Evolutionary conservation across 371 early-diverging fungal species (phyloP).

Genomic region (Circinella umbellata): DNA sequence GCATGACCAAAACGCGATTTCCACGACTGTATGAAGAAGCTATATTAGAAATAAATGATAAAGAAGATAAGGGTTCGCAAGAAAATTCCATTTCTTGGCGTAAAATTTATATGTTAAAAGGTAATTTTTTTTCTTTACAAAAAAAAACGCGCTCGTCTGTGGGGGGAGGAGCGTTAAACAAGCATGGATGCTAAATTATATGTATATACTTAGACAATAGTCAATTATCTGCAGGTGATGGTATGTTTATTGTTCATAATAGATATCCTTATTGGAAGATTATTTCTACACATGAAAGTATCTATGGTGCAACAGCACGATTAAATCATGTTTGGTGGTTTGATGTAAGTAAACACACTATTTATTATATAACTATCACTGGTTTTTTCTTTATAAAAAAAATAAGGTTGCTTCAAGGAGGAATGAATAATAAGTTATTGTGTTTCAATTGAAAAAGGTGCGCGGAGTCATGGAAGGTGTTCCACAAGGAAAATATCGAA

Average conservation of each 20-base stretch:
- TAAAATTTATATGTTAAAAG: slow-evolving; percentile 20
- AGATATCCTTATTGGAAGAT: slow-evolving; percentile 42
- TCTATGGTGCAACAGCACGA: slow-evolving; percentile 35
- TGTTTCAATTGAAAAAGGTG: slow-evolving; percentile 10
- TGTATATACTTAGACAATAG: slow-evolving; percentile 4
- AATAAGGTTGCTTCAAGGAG: no score
- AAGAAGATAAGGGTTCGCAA: background rate
- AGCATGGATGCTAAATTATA: background rate
- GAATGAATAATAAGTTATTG: no score
- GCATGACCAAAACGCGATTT: slow-evolving; percentile 11
- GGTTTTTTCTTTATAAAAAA: no score
- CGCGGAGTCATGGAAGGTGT: slow-evolving; percentile 23
- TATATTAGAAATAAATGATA: background rate
- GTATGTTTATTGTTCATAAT: slow-evolving; percentile 39
- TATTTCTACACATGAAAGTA: slow-evolving; percentile 26
- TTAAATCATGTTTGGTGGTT: slow-evolving; percentile 43
- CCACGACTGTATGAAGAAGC: background rate
- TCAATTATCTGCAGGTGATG: slow-evolving; percentile 27
- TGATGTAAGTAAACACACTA: slow-evolving; percentile 24
- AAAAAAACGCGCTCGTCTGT: background rate
- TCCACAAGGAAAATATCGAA: slow-evolving; percentile 21
- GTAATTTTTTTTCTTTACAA: background rate
- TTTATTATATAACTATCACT: no score
- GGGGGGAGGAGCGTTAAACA: background rate
- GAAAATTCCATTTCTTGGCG: slow-evolving; percentile 2